Evolutionary conservation across 176 grass and related monocot genomes (phyloP).

Genomic region (Oryza brachyantha): DNA sequence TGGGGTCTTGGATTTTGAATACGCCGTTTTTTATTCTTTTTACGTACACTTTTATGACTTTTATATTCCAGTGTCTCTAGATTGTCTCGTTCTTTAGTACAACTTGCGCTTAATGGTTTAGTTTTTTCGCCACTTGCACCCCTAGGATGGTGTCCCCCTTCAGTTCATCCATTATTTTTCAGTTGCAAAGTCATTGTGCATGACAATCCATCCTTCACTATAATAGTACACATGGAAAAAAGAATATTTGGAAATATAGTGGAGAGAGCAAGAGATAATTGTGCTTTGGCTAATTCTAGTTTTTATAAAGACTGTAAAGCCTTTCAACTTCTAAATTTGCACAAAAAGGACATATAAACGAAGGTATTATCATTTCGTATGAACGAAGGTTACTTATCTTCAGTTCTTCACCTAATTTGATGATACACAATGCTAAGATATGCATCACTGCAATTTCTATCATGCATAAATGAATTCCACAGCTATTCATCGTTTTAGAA

Average conservation of each 20-base stretch:
- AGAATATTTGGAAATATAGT: not conserved
- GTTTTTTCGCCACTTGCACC: conserved; percentile 22
- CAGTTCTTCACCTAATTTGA: not conserved
- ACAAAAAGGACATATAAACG: not conserved
- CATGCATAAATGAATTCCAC: not conserved
- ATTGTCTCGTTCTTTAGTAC: conserved; percentile 14
- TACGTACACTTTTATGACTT: conserved; percentile 26
- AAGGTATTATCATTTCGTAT: not conserved
- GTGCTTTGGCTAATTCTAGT: too few relatives aligned
- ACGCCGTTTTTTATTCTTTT: not conserved
- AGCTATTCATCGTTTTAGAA: not conserved
- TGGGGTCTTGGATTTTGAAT: not conserved
- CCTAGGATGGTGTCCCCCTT: not conserved
- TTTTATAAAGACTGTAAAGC: conserved; percentile 6
- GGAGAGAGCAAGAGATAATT: not conserved
- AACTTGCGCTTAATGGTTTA: conserved; percentile 1
- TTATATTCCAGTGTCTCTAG: conserved; percentile 3
- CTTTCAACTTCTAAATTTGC: not conserved
- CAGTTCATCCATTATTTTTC: not conserved
- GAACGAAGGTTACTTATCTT: too few relatives aligned
- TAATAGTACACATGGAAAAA: not conserved
- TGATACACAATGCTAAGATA: not conserved
- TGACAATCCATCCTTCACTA: not conserved
- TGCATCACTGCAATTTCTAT: not conserved
- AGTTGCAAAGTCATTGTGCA: not conserved